Evolutionary conservation across 2,329 filamentous ascomycete species (phyloP).

Genomic region (Zasmidium cellare): DNA sequence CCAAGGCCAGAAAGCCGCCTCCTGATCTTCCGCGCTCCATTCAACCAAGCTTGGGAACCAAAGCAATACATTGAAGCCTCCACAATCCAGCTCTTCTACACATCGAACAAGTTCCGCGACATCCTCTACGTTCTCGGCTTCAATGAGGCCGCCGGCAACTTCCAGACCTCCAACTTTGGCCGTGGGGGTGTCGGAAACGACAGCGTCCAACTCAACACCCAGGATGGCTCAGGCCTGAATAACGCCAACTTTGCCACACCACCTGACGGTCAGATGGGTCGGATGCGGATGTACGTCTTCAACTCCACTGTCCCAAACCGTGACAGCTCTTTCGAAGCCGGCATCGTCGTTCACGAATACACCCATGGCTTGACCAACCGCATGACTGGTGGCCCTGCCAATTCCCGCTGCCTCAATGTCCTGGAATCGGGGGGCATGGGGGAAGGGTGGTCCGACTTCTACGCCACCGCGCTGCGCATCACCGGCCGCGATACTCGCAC

Average conservation of each 20-base stretch:
- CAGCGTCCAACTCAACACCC: constrained; percentile 56
- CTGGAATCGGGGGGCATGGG: constrained; percentile 59
- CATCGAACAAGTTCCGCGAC: constrained; percentile 61
- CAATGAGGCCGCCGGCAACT: constrained; percentile 60
- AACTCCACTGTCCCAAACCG: constrained; percentile 48
- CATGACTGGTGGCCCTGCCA: constrained; percentile 59
- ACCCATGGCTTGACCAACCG: constrained; percentile 56
- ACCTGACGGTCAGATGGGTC: constrained; percentile 51
- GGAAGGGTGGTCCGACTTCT: constrained; percentile 61
- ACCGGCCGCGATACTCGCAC: constrained; percentile 48
- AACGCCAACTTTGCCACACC: constrained; percentile 61
- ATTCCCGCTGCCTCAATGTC: constrained; percentile 50
- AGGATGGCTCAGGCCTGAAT: constrained; percentile 57
- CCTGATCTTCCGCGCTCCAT: constrained; percentile 43
- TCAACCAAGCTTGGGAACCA: constrained; percentile 13
- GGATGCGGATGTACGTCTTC: constrained; percentile 64
- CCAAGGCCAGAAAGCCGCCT: constrained; percentile 50
- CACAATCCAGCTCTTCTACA: constrained; percentile 62
- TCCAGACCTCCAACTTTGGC: constrained; percentile 58
- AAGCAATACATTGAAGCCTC: constrained; percentile 54
- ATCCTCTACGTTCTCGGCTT: constrained; percentile 60
- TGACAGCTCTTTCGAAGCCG: constrained; percentile 60
- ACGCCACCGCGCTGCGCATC: constrained; percentile 53
- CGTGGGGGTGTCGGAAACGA: constrained; percentile 54
- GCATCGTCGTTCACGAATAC: constrained; percentile 62